Percentiles rank a stretch among this genome's conserved stretches.
phyloP scores from a whole-genome alignment of 2,329 filamentous ascomycete genomes.

The Diplocarpon mali region DNA sequence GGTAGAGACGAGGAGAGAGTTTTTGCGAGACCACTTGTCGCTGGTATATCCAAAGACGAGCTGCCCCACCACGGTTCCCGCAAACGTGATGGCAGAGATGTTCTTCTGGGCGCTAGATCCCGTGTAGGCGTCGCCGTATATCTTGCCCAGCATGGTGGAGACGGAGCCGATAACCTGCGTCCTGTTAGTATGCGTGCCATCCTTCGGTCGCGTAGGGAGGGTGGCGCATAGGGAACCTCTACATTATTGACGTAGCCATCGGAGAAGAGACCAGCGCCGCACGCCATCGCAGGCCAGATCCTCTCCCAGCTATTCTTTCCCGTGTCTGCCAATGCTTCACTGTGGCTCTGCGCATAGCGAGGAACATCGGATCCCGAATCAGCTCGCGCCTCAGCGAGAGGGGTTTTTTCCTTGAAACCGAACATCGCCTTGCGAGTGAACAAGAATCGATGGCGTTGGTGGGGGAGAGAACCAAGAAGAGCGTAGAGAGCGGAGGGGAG shows the following conservation, averaged over 20 bases:
- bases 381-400: not conserved
- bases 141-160: constrained; percentile 57
- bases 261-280: constrained; percentile 80
- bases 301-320: constrained; percentile 21
- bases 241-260: constrained; percentile 90
- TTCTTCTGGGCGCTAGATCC: constrained; percentile 59
- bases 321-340: constrained; percentile 5
- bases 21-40: constrained; percentile 76
- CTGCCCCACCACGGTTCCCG: constrained; percentile 74
- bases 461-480: too few species aligned
- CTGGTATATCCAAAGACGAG: constrained; percentile 69
- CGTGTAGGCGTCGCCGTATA: constrained; percentile 64
- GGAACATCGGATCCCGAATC: constrained; percentile 9
- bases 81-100: constrained; percentile 74
- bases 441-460: too few species aligned
- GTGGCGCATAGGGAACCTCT: constrained; percentile 7
- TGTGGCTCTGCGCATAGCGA: constrained; percentile 5
- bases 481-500: too few species aligned
- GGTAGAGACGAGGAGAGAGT: constrained; percentile 71
- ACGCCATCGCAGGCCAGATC: constrained; percentile 60
- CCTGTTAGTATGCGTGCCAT: too few species aligned
- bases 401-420: not conserved
- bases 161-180: constrained; percentile 49
- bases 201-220: too few species aligned
- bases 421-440: too few species aligned